These are phyloP conservation scores for Tricholoma sp. DNA, from an alignment of 768 basidiomycete species.

Conservation along the genomic window DNA sequence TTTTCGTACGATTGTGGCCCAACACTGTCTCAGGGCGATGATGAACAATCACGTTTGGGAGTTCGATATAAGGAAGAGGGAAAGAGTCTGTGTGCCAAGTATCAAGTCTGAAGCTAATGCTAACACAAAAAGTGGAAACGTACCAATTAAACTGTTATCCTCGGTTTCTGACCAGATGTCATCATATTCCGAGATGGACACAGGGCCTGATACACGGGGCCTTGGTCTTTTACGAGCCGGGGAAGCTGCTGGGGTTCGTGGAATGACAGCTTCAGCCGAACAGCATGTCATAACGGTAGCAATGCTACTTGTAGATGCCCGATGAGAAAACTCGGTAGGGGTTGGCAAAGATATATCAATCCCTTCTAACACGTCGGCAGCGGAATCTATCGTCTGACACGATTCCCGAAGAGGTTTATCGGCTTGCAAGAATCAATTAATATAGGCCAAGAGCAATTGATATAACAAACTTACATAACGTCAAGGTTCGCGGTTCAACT, in stretches of 20 bases:
- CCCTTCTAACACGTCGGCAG: slow-evolving; percentile 34
- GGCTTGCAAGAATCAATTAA: slow-evolving; percentile 8
- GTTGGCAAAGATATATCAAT: slow-evolving; percentile 31
- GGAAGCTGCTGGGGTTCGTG: slow-evolving; percentile 21
- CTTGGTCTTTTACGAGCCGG: slow-evolving; percentile 2
- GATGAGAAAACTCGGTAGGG: slow-evolving; percentile 27
- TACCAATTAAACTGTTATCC: slow-evolving; percentile 30
- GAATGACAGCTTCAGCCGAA: slow-evolving; percentile 56
- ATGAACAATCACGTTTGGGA: slow-evolving; percentile 17
- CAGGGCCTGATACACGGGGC: slow-evolving; percentile 27
- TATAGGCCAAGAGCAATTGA: neutral
- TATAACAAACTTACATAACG: slow-evolving; percentile 2
- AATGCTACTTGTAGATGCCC: slow-evolving; percentile 47
- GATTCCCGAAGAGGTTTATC: slow-evolving; percentile 33
- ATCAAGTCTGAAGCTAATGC: neutral
- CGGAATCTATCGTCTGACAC: slow-evolving; percentile 39
- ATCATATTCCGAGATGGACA: slow-evolving; percentile 37
- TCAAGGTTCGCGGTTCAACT: slow-evolving; percentile 1
- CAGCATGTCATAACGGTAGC: slow-evolving; percentile 52
- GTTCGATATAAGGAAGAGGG: slow-evolving; percentile 34
- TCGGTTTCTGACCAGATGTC: slow-evolving; percentile 30
- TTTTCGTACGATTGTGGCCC: slow-evolving; percentile 9
- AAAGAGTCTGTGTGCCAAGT: slow-evolving; percentile 28
- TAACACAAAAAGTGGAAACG: slow-evolving; percentile 8
- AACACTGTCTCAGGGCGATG: slow-evolving; percentile 28